Conservation (phyloP, 768 basidiomycete species). For the Grammothele lineata region DNA sequence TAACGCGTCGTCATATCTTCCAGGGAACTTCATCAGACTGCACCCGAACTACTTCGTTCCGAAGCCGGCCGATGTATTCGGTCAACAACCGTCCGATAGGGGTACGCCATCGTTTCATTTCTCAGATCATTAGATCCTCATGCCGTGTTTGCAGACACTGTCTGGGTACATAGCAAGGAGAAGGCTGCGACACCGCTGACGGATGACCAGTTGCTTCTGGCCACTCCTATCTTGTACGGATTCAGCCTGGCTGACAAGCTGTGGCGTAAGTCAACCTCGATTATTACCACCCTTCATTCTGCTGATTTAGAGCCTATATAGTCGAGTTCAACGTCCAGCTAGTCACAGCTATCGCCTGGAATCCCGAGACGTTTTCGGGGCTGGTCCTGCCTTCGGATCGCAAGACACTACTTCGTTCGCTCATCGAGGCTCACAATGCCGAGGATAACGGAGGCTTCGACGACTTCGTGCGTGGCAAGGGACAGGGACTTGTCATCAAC, state of each 20-base stretch:
- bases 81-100: neutral
- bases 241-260: conserved; percentile 57
- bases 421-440: conserved; percentile 25
- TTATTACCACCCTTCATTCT: neutral
- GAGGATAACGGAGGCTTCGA: conserved; percentile 19
- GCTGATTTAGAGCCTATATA: conserved; percentile 16
- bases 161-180: neutral
- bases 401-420: conserved; percentile 24
- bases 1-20: neutral
- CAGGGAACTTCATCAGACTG: conserved; percentile 45
- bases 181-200: neutral
- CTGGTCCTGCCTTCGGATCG: conserved; percentile 25
- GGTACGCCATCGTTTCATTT: neutral
- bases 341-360: conserved; percentile 41
- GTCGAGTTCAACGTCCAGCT: conserved; percentile 59
- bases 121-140: too few relatives aligned
- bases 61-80: conserved; percentile 15
- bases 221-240: conserved; percentile 52
- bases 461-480: conserved; percentile 31
- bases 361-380: conserved; percentile 25
- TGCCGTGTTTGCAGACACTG: neutral
- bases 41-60: conserved; percentile 52
- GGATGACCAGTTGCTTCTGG: conserved; percentile 50
- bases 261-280: conserved; percentile 44
- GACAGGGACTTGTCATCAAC: conserved; percentile 30